Evolutionary conservation across 495 filamentous ascomycete species (phyloP).

Genomic region (Penicillium dipodomyicola): DNA sequence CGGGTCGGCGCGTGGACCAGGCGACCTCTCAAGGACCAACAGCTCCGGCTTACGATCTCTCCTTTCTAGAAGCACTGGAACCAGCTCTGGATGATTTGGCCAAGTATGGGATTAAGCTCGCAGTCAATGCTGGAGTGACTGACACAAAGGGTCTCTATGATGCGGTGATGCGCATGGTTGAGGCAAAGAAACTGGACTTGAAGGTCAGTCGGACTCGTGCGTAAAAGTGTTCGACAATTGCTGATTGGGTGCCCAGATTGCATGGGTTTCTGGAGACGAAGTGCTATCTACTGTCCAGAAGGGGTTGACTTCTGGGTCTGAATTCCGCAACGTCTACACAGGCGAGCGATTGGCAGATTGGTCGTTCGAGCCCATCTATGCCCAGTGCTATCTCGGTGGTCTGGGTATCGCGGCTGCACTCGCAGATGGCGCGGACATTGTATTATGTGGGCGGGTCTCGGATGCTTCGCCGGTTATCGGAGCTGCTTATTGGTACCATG

Average conservation of each 20-base stretch:
- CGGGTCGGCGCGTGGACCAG: constrained; percentile 43
- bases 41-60: constrained; percentile 47
- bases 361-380: constrained; percentile 54
- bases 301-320: constrained; percentile 34
- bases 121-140: constrained; percentile 57
- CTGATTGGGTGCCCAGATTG: constrained; percentile 23
- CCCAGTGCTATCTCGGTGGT: constrained; percentile 54
- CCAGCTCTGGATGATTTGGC: constrained; percentile 52
- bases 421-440: constrained; percentile 54
- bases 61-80: constrained; percentile 52
- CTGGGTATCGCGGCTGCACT: constrained; percentile 50
- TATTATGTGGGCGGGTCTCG: constrained; percentile 55
- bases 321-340: constrained; percentile 52
- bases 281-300: constrained; percentile 45
- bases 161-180: constrained; percentile 44
- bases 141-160: constrained; percentile 50
- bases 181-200: constrained; percentile 41
- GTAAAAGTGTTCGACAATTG: neutral
- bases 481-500: constrained; percentile 49
- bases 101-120: constrained; percentile 52
- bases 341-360: constrained; percentile 48
- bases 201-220: constrained; percentile 28
- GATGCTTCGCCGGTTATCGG: constrained; percentile 56
- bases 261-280: constrained; percentile 55
- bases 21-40: constrained; percentile 1